Base-by-base conservation (phyloP, 306 rosid species). In the Dalbergia cochinchinensis region DNA sequence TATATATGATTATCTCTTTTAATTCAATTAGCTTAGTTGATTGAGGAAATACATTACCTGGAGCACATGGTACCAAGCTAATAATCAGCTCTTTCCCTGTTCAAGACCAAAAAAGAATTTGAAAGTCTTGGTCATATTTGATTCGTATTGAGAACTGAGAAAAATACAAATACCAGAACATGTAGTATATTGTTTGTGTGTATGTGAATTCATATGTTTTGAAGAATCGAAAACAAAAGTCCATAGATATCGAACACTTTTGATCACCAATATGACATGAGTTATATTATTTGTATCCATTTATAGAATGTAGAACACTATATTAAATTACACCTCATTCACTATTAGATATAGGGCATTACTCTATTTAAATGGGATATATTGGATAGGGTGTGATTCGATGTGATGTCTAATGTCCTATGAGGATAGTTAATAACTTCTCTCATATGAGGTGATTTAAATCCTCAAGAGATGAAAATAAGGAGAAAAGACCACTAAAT, bases 81-180 rank as follows among this genome's bases (percentile, higher is more conserved):
- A 61, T 78, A 51, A 79, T 42, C 42, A 87, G 19, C 81, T 83
- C 73, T 12, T 16, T 42, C 9, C 92, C 94, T 92, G 88, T 45
- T 77, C 12, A 66, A 50, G 69, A 78, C 54, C 19, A 37, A 19
- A 73, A n/a, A 39, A 22, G 13, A 71, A 37, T 35, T 50, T 39
- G n/a, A 57, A 16, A 16, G 69, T 67, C 18, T 8, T 19, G 8
- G 67, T 68, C 61, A 33, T 31, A 33, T 33, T 16, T 50, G 22
- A 34, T 44, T 8, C 5, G 58, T 71, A 69, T 57, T 77, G 34
- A 35, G 13, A 54, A 11, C 9, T 6, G 19, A 47, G 16, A 61
- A 47, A 31, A 47, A 60, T 41, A 42, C 22, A 34, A 16, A 70
- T 70, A 15, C 19, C 19, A 34, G 18, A 71, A 58, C 35, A 22